Evolutionary conservation across 139 green algal species (phyloP).

Genomic region (Diplosphaera chodatii): DNA sequence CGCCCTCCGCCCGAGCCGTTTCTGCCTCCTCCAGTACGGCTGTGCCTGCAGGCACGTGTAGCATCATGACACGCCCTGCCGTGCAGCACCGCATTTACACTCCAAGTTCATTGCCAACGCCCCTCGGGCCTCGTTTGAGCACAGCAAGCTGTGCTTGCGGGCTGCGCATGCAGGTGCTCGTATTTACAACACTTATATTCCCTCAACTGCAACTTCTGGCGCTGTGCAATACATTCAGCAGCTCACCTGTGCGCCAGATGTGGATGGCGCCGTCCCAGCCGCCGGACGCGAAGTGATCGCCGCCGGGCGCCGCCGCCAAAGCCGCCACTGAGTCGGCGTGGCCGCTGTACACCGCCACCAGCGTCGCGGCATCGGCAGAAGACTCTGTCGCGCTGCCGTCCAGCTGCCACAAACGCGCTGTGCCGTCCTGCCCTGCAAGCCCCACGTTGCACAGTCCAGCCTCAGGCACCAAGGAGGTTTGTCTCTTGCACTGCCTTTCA

Average conservation of each 20-base stretch:
- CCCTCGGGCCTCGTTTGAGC: too few species aligned
- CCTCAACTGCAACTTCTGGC: too few species aligned
- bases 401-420: conserved; percentile 19
- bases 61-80: too few species aligned
- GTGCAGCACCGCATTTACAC: too few species aligned
- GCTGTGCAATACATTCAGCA: too few species aligned
- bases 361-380: background rate
- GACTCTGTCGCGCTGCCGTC: background rate
- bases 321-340: conserved; percentile 56
- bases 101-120: too few species aligned
- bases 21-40: conserved; percentile 19
- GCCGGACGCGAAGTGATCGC: conserved; percentile 36
- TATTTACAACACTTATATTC: too few species aligned
- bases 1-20: background rate
- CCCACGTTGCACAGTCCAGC: too few species aligned
- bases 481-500: too few species aligned
- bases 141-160: too few species aligned
- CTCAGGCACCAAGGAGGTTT: too few species aligned
- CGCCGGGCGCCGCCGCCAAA: conserved; percentile 41
- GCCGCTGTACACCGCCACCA: conserved; percentile 36
- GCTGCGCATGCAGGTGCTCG: too few species aligned
- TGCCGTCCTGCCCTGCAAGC: conserved; percentile 15
- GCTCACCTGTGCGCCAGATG: conserved; percentile 61
- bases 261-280: conserved; percentile 67
- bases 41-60: background rate